Evolutionary conservation across 1,284 basidiomycete genomes (phyloP).

Genomic region (Trametes versicolor): DNA sequence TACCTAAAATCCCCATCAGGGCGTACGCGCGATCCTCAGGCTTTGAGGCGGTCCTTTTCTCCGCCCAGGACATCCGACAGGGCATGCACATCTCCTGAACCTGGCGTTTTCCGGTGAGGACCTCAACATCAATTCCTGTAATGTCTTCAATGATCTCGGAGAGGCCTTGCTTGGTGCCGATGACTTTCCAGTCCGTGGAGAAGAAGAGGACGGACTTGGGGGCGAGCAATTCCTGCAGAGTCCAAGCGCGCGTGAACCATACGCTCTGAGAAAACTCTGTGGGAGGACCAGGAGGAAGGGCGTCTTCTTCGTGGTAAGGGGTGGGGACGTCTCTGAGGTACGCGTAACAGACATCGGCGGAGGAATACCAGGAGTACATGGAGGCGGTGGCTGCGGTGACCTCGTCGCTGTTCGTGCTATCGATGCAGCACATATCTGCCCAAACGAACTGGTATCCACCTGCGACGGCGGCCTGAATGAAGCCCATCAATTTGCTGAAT

Average conservation of each 20-base stretch:
- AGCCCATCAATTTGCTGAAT: not conserved
- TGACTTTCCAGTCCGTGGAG: not conserved
- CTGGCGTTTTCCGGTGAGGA: not conserved
- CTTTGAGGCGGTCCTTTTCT: not conserved
- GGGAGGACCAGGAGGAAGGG: not conserved
- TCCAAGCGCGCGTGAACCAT: conserved; percentile 6
- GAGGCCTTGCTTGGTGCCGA: conserved; percentile 1
- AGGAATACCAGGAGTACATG: conserved; percentile 7
- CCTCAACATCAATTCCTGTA: not conserved
- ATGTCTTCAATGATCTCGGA: not conserved
- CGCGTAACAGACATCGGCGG: conserved; percentile 2
- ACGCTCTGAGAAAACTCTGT: not conserved
- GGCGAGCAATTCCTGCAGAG: conserved; percentile 9
- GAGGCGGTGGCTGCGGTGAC: conserved; percentile 9
- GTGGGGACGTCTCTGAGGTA: conserved; percentile 4
- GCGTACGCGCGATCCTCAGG: conserved; percentile 2
- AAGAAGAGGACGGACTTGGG: conserved; percentile 1
- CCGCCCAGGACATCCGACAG: conserved; percentile 10
- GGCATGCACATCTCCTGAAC: not conserved
- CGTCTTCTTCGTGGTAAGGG: not conserved
- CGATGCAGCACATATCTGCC: conserved; percentile 16
- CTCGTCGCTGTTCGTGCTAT: conserved; percentile 14
- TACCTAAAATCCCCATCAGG: not conserved
- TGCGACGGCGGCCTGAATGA: not conserved
- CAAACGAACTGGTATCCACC: not conserved